A percentile compares a stretch with the other conserved stretches of the same genome.
These are phyloP conservation scores for Alternaria brassicae DNA, from an alignment of 2,329 filamentous ascomycete species.

Conservation along the genomic window DNA sequence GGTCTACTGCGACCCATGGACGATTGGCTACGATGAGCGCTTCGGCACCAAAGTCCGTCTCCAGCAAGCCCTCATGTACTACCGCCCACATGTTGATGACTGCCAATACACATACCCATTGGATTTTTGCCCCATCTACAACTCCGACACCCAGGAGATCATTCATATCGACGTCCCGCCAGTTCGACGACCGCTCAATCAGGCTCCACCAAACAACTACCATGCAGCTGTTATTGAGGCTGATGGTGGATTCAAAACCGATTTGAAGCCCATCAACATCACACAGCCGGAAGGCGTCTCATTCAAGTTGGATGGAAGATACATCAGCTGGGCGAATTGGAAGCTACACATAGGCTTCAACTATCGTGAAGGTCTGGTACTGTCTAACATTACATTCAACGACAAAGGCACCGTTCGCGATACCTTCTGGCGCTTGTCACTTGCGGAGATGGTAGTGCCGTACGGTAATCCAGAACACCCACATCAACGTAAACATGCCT, in stretches of 20 bases:
- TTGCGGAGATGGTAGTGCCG: slow-evolving; percentile 93
- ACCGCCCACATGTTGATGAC: slow-evolving; percentile 82
- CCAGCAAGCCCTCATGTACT: slow-evolving; percentile 96
- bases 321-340: slow-evolving; percentile 91
- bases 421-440: slow-evolving; percentile 85
- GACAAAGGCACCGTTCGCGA: slow-evolving; percentile 79
- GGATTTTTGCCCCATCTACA: slow-evolving; percentile 93
- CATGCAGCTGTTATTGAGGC: slow-evolving; percentile 74
- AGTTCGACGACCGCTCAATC: slow-evolving; percentile 76
- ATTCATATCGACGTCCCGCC: slow-evolving; percentile 84
- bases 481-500: slow-evolving; percentile 82
- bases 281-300: slow-evolving; percentile 89
- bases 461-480: slow-evolving; percentile 83
- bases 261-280: slow-evolving; percentile 86
- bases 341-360: slow-evolving; percentile 94
- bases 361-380: slow-evolving; percentile 87
- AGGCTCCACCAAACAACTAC: slow-evolving; percentile 78
- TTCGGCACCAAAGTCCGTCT: slow-evolving; percentile 80
- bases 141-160: slow-evolving; percentile 78
- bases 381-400: slow-evolving; percentile 89
- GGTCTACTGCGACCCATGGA: slow-evolving; percentile 96
- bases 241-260: slow-evolving; percentile 75
- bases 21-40: slow-evolving; percentile 91
- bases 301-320: slow-evolving; percentile 76
- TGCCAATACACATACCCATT: slow-evolving; percentile 90